Percentiles rank a stretch among this genome's conserved stretches.
phyloP scores from a whole-genome alignment of 371 early-diverging fungal genomes.

The Mucor lusitanicus region DNA sequence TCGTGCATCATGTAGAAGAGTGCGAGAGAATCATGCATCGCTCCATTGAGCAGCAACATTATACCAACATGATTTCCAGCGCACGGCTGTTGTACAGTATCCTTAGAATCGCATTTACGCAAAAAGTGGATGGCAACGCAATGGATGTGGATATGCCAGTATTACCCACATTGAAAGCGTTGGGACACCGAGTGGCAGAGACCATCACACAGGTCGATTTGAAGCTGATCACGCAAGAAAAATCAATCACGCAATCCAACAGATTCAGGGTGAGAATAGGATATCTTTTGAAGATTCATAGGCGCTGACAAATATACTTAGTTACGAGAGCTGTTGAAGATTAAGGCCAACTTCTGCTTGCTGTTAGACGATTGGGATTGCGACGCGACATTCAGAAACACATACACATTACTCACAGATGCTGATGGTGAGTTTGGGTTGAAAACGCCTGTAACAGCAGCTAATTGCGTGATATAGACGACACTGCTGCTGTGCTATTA shows the following conservation, averaged over 20 bases:
- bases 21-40: conserved; percentile 17
- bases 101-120: conserved; percentile 10
- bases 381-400: conserved; percentile 21
- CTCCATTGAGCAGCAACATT: conserved; percentile 8
- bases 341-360: conserved; percentile 23
- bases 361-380: conserved; percentile 22
- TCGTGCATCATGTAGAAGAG: conserved; percentile 4
- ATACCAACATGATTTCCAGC: conserved; percentile 21
- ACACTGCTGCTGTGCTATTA: conserved; percentile 18
- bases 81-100: conserved; percentile 20
- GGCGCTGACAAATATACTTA: background rate
- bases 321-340: conserved; percentile 25
- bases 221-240: background rate
- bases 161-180: background rate
- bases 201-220: conserved; percentile 7
- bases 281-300: too few relatives aligned
- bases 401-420: conserved; percentile 14
- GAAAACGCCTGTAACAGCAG: background rate
- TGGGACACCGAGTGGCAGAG: conserved; percentile 10
- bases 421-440: conserved; percentile 17
- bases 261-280: background rate
- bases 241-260: background rate
- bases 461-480: conserved; percentile 7
- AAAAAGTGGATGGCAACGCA: background rate
- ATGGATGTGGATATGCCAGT: conserved; percentile 24